Conservation (phyloP, 176 grass and related monocot genomes). For the Echinochloa phyllopogon region DNA sequence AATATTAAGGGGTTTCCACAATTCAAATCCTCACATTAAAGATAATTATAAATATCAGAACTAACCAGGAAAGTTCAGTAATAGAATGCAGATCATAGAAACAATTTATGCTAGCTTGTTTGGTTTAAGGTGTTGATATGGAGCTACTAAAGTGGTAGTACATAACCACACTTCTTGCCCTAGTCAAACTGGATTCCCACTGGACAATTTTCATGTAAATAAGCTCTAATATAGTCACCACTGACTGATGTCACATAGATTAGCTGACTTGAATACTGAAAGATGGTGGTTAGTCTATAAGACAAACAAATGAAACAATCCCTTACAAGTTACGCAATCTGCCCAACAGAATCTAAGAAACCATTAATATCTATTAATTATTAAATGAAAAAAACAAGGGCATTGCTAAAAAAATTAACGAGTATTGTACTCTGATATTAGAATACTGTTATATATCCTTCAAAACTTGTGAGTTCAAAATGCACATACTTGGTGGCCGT, state of each 20-base stretch:
- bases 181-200: not conserved
- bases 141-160: conserved; percentile 14
- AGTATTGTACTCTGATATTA: not conserved
- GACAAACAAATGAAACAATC: not conserved
- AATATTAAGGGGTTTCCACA: not conserved
- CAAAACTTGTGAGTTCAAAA: conserved; percentile 16
- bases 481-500: conserved; percentile 87
- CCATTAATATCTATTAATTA: conserved; percentile 6
- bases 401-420: conserved; percentile 8
- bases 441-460: conserved; percentile 12
- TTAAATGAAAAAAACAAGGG: not conserved
- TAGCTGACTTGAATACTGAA: not conserved
- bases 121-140: not conserved
- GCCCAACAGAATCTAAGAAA: not conserved
- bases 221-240: not conserved
- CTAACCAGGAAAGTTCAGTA: not conserved
- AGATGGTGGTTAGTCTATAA: not conserved
- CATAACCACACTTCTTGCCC: not conserved
- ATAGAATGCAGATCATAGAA: not conserved
- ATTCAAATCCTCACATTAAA: not conserved
- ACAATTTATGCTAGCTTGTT: not conserved
- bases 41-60: not conserved
- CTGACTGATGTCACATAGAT: not conserved
- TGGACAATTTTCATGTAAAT: not conserved
- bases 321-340: not conserved